Percentiles rank a stretch among this genome's conserved stretches.
These are phyloP conservation scores for Arctium lappa DNA, from an alignment of 129 eudicot species.

Conservation along the genomic window DNA sequence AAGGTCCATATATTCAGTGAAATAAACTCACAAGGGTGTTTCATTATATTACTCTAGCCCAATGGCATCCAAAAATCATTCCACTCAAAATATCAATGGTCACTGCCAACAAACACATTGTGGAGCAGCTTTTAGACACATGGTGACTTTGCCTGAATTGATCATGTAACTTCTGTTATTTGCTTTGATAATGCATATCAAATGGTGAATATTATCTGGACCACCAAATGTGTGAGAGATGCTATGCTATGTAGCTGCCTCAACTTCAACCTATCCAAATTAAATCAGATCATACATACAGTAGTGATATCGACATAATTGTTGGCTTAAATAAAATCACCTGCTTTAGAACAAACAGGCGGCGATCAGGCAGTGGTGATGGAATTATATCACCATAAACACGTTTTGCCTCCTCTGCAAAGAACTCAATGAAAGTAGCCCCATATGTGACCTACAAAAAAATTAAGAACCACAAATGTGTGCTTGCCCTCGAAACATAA, in stretches of 20 bases:
- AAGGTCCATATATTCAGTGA: neutral
- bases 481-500: neutral
- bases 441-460: slow-evolving; percentile 66
- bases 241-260: neutral
- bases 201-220: neutral
- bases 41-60: neutral
- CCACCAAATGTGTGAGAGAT: neutral
- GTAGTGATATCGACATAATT: neutral
- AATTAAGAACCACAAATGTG: neutral
- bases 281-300: neutral
- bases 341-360: slow-evolving; percentile 87
- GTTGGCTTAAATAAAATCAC: slow-evolving; percentile 27
- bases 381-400: slow-evolving; percentile 91
- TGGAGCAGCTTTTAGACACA: neutral
- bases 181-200: neutral
- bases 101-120: neutral
- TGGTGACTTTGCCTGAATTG: neutral
- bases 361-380: slow-evolving; percentile 68
- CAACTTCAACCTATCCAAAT: neutral
- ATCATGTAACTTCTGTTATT: neutral
- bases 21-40: neutral
- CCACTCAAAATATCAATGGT: neutral
- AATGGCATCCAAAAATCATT: neutral
- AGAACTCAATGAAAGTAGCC: slow-evolving; percentile 83
- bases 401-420: slow-evolving; percentile 92